phyloP scores from a whole-genome alignment of 2,329 filamentous ascomycete genomes.

The Mariannaea elegans region DNA sequence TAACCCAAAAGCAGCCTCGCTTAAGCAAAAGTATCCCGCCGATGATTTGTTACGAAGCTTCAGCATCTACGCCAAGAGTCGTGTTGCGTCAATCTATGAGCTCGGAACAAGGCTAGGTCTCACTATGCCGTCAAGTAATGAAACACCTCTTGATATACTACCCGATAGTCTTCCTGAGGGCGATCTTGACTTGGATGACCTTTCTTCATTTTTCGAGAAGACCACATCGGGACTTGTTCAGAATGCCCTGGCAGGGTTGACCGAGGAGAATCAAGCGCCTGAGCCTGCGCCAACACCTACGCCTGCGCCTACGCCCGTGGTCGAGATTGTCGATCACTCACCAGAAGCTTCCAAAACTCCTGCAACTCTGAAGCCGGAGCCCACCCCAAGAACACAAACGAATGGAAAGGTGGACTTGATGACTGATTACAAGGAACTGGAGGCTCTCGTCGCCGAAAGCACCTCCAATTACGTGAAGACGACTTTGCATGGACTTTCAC shows the following conservation, averaged over 20 bases:
- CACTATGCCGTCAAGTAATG: constrained; percentile 43
- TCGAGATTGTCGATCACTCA: constrained; percentile 35
- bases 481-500: constrained; percentile 53
- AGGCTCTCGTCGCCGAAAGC: constrained; percentile 55
- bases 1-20: constrained; percentile 32
- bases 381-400: constrained; percentile 33
- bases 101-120: constrained; percentile 48
- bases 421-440: constrained; percentile 54
- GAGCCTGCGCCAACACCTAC: not conserved
- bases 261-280: constrained; percentile 38
- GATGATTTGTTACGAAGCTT: constrained; percentile 50
- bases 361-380: constrained; percentile 29
- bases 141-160: constrained; percentile 38
- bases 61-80: constrained; percentile 44
- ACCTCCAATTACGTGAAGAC: constrained; percentile 56
- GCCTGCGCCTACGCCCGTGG: constrained; percentile 14
- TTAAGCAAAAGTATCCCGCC: constrained; percentile 52
- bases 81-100: constrained; percentile 45
- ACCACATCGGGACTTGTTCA: constrained; percentile 53
- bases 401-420: constrained; percentile 45
- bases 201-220: constrained; percentile 54
- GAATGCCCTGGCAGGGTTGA: constrained; percentile 50
- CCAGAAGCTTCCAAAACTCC: constrained; percentile 38
- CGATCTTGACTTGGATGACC: constrained; percentile 51
- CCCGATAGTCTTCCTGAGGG: constrained; percentile 41